Evolutionary conservation across 495 filamentous ascomycete species (phyloP).

Genomic region (Achaetomiella virescens): DNA sequence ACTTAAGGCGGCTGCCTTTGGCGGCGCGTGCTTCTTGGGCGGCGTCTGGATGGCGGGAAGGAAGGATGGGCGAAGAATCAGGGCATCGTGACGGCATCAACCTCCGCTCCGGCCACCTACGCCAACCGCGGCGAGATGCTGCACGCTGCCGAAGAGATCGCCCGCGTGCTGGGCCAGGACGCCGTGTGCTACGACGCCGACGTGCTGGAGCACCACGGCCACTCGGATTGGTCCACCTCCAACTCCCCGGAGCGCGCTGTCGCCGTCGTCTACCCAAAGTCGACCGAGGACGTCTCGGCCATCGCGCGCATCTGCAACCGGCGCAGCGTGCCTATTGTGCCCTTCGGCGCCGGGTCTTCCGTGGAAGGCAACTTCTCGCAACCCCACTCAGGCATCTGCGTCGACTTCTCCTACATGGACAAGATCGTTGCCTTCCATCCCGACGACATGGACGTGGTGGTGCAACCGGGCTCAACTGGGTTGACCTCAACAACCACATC

Average conservation of each 20-base stretch:
- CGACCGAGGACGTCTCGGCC: conserved; percentile 67
- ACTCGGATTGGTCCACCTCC: conserved; percentile 79
- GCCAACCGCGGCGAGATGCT: conserved; percentile 20
- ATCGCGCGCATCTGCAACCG: conserved; percentile 74
- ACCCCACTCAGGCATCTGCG: conserved; percentile 71
- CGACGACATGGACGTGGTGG: conserved; percentile 83
- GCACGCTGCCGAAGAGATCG: conserved; percentile 57
- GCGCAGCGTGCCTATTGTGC: conserved; percentile 75
- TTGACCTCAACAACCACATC: conserved; percentile 71
- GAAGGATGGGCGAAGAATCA: not conserved
- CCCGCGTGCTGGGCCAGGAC: conserved; percentile 49
- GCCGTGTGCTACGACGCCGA: conserved; percentile 71
- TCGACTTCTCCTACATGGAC: conserved; percentile 82
- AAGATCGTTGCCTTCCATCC: conserved; percentile 66
- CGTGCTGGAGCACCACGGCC: conserved; percentile 69
- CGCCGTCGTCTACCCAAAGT: conserved; percentile 65
- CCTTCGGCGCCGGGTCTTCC: conserved; percentile 77
- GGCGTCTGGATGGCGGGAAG: not conserved
- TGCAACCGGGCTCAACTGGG: conserved; percentile 82
- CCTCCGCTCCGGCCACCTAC: conserved; percentile 10
- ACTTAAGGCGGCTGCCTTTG: not conserved
- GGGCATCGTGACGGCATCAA: not conserved
- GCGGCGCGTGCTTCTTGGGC: not conserved
- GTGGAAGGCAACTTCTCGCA: conserved; percentile 84
- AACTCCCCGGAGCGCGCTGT: conserved; percentile 68